Evolutionary conservation across 2,329 filamentous ascomycete species (phyloP).

Genomic region (Metarhizium anisopliae): DNA sequence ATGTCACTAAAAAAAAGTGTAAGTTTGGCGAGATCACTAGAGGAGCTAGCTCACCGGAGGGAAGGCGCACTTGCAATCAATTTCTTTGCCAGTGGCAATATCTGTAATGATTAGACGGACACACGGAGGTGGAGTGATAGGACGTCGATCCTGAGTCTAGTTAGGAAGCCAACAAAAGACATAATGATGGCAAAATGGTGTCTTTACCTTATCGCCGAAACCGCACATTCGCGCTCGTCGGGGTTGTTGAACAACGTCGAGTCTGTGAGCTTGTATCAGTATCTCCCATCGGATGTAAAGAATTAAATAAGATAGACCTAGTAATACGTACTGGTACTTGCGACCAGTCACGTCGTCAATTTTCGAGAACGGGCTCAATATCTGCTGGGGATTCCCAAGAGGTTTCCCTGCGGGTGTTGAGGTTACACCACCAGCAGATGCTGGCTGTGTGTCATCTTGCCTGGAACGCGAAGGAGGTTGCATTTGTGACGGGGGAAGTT

Average conservation of each 20-base stretch:
- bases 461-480: conserved; percentile 11
- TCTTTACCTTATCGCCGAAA: conserved; percentile 84
- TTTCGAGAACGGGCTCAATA: conserved; percentile 21
- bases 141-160: conserved; percentile 66
- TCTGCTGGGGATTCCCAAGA: conserved; percentile 8
- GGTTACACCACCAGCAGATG: neutral
- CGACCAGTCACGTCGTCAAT: conserved; percentile 25
- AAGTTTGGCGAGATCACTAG: neutral
- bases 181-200: neutral
- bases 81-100: conserved; percentile 63
- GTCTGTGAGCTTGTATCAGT: conserved; percentile 31
- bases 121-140: conserved; percentile 92
- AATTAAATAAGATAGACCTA: neutral
- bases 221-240: conserved; percentile 95
- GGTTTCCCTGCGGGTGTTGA: conserved; percentile 10
- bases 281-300: neutral
- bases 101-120: conserved; percentile 76
- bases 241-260: conserved; percentile 84
- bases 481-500: conserved; percentile 9
- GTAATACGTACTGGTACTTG: conserved; percentile 24
- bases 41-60: neutral
- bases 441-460: conserved; percentile 13
- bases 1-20: conserved; percentile 20
- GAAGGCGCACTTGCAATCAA: conserved; percentile 66
- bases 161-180: conserved; percentile 2